A percentile compares a stretch with the other conserved stretches of the same genome.
These are phyloP conservation scores for Wickerhamiella vanderwaltii DNA, from an alignment of 805 yeast genomes.

Conservation along the genomic window DNA sequence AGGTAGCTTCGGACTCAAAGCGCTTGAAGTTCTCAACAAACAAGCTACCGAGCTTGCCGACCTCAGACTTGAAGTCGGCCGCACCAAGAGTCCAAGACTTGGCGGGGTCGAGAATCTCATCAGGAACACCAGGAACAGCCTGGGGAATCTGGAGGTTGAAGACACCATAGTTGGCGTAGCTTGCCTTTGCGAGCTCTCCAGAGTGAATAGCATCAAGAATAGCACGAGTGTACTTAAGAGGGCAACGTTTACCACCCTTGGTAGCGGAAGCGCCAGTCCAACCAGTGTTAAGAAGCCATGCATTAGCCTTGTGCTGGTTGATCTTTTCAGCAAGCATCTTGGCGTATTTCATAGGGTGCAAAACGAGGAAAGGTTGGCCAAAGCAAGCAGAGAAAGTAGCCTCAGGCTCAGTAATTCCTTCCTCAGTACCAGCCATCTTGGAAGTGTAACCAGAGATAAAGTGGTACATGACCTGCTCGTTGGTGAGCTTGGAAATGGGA, in stretches of 20 bases:
- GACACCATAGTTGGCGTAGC: conserved; percentile 72
- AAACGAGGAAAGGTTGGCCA: conserved; percentile 96
- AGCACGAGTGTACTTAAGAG: conserved; percentile 94
- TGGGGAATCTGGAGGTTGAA: conserved; percentile 85
- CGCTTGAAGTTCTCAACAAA: conserved; percentile 79
- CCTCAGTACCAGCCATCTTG: conserved; percentile 99
- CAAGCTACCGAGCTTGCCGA: conserved; percentile 54
- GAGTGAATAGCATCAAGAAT: conserved; percentile 88
- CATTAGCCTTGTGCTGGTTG: conserved; percentile 73
- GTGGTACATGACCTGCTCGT: conserved; percentile 97
- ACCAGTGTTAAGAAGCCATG: conserved; percentile 96
- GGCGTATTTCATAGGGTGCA: conserved; percentile 97
- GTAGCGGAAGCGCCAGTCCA: conserved; percentile 94
- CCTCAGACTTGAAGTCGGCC: conserved; percentile 42
- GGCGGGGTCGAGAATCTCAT: conserved; percentile 75
- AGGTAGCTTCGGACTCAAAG: conserved; percentile 70
- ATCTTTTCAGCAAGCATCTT: conserved; percentile 92
- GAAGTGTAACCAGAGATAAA: conserved; percentile 97
- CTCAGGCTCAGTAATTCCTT: conserved; percentile 96
- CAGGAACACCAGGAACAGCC: conserved; percentile 68
- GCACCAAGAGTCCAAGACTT: conserved; percentile 59
- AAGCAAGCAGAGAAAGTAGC: conserved; percentile 97
- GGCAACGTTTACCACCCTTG: conserved; percentile 94
- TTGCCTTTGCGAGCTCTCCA: conserved; percentile 70
- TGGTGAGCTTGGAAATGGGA: conserved; percentile 85